Percentiles rank a stretch among this genome's conserved stretches.
phyloP scores from a whole-genome alignment of 345 rosid species.

The Pistacia atlantica region DNA sequence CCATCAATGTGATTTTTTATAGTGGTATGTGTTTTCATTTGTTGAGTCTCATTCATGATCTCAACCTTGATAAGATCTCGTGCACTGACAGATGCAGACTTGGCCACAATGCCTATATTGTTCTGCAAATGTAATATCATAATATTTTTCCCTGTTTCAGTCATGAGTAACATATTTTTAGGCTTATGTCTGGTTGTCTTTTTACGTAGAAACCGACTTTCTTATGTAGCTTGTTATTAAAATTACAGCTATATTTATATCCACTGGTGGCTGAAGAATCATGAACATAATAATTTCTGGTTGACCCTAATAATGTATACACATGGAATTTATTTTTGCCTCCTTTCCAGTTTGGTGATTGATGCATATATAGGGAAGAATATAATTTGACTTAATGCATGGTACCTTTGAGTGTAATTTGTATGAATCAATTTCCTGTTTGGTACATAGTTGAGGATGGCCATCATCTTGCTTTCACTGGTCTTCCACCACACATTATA shows the following conservation, averaged over 20 bases:
- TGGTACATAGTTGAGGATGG: background rate
- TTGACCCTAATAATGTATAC: background rate
- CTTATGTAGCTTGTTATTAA: background rate
- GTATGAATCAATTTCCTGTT: background rate
- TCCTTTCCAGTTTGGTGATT: background rate
- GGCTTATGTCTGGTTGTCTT: background rate
- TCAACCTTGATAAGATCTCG: background rate
- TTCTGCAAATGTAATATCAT: background rate
- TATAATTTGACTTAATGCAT: background rate
- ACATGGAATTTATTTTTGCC: background rate
- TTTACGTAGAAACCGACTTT: background rate
- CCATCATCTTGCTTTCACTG: background rate
- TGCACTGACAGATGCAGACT: background rate
- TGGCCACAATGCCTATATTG: background rate
- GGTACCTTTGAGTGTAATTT: background rate
- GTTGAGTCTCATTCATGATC: background rate
- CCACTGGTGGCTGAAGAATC: no score
- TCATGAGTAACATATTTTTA: no score
- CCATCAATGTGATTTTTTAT: background rate
- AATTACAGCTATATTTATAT: background rate
- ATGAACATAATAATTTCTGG: no score
- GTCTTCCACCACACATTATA: background rate
- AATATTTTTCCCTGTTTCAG: no score
- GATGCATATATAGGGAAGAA: background rate
- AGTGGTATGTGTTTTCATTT: background rate